phyloP scores from a whole-genome alignment of 352 stramenopile species.

The Aphanomyces euteiches region DNA sequence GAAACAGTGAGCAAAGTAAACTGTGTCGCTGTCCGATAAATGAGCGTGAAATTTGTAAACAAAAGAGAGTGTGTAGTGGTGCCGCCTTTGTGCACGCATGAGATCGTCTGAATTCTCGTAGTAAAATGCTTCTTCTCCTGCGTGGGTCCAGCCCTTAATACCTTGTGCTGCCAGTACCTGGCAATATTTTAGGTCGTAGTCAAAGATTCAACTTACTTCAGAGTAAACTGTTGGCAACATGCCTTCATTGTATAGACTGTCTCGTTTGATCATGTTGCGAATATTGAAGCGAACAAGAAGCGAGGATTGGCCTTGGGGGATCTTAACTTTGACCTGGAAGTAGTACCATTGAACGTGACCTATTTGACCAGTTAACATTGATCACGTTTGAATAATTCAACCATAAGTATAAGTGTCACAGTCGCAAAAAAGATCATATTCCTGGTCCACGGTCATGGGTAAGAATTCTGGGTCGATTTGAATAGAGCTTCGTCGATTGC shows the following conservation, averaged over 20 bases:
- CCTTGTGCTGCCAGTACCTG: slow-evolving; percentile 20
- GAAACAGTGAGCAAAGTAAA: slow-evolving; percentile 80
- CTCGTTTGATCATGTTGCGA: slow-evolving; percentile 80
- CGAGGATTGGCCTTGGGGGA: slow-evolving; percentile 28
- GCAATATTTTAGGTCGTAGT: neutral
- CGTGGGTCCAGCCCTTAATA: slow-evolving; percentile 55
- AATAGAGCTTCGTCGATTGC: no score
- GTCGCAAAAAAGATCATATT: slow-evolving; percentile 77
- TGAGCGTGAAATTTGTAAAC: slow-evolving; percentile 52
- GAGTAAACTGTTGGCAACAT: slow-evolving; percentile 80
- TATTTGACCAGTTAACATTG: neutral
- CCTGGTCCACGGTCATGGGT: slow-evolving; percentile 30
- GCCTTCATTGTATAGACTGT: slow-evolving; percentile 83
- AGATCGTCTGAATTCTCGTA: slow-evolving; percentile 73
- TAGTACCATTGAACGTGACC: slow-evolving; percentile 89
- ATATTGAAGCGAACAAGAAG: slow-evolving; percentile 79
- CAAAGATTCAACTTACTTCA: slow-evolving; percentile 22
- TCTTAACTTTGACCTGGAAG: slow-evolving; percentile 48
- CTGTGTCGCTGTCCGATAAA: slow-evolving; percentile 30
- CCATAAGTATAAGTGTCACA: slow-evolving; percentile 64
- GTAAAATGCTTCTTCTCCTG: slow-evolving; percentile 76
- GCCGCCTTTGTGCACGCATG: slow-evolving; percentile 38
- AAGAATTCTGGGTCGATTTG: neutral
- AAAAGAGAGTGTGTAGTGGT: slow-evolving; percentile 74
- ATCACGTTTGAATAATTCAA: slow-evolving; percentile 1